Evolutionary conservation across 2,329 filamentous ascomycete species (phyloP).

Genomic region (Hymenoscyphus fraxineus): DNA sequence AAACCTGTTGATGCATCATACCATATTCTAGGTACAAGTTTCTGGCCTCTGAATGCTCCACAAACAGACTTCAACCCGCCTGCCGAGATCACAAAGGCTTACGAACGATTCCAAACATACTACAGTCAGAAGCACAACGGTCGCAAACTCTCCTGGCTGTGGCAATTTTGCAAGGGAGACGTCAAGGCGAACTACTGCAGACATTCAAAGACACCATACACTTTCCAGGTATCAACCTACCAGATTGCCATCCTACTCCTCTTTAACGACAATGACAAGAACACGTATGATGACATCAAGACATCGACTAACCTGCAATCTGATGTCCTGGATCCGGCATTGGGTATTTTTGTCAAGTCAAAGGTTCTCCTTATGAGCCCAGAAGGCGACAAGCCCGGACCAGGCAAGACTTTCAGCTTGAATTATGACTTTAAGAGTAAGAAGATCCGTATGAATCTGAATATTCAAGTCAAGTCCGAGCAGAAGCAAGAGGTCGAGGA

Average conservation of each 20-base stretch:
- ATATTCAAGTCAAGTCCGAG: constrained; percentile 91
- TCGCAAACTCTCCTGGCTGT: constrained; percentile 94
- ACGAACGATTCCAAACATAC: constrained; percentile 84
- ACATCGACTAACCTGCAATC: constrained; percentile 73
- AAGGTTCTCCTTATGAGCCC: constrained; percentile 76
- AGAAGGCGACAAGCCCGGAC: constrained; percentile 69
- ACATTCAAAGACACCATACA: constrained; percentile 84
- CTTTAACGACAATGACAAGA: constrained; percentile 86
- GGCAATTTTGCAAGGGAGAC: constrained; percentile 97
- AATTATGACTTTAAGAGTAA: constrained; percentile 98
- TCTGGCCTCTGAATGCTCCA: constrained; percentile 90
- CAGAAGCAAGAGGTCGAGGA: constrained; percentile 95
- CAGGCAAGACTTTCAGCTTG: constrained; percentile 75
- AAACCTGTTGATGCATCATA: constrained; percentile 82
- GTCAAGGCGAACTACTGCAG: constrained; percentile 92
- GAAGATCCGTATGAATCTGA: constrained; percentile 95
- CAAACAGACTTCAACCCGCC: constrained; percentile 87
- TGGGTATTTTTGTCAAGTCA: constrained; percentile 86
- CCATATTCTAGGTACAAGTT: constrained; percentile 90
- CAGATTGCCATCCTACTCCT: constrained; percentile 95
- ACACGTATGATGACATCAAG: constrained; percentile 84
- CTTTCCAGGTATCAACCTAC: constrained; percentile 94
- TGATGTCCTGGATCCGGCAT: constrained; percentile 81
- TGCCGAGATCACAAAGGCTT: constrained; percentile 76
- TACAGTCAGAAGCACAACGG: constrained; percentile 97